Evolutionary conservation across 1,284 basidiomycete genomes (phyloP).

Genomic region (Fomitopsis palustris): DNA sequence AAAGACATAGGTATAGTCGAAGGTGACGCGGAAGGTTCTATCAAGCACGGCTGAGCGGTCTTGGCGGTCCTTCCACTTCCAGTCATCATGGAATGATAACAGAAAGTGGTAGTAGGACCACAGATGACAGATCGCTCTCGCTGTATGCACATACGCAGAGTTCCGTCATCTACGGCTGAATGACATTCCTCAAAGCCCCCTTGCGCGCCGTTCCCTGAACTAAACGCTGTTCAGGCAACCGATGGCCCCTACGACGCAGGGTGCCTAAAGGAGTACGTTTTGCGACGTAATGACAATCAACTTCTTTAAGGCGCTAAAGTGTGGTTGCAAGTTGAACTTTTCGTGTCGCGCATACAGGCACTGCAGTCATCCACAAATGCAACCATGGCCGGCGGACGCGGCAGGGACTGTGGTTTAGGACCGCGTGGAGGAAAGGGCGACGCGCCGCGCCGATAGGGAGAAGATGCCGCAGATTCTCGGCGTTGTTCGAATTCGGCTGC

Average conservation of each 20-base stretch:
- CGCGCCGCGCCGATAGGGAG: neutral
- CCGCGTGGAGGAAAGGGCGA: neutral
- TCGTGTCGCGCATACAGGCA: neutral
- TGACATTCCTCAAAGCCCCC: neutral
- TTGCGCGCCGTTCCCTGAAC: neutral
- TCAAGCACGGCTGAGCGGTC: neutral
- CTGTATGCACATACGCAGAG: neutral
- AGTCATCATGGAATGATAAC: neutral
- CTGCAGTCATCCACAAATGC: neutral
- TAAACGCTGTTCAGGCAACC: neutral
- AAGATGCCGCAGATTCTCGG: neutral
- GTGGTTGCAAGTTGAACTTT: neutral
- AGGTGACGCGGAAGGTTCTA: no score
- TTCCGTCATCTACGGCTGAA: neutral
- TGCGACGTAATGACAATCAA: neutral
- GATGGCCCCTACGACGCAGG: no score
- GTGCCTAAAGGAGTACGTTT: neutral
- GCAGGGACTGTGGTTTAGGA: neutral
- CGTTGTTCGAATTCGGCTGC: neutral
- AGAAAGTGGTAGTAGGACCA: neutral
- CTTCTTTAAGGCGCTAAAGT: neutral
- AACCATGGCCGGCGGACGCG: neutral
- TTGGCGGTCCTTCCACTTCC: neutral
- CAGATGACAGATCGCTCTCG: neutral
- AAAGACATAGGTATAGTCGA: no score